A percentile compares a stretch with the other conserved stretches of the same genome.
phyloP scores from a whole-genome alignment of 352 stramenopile genomes.

The Thalassiosira mediterranea region DNA sequence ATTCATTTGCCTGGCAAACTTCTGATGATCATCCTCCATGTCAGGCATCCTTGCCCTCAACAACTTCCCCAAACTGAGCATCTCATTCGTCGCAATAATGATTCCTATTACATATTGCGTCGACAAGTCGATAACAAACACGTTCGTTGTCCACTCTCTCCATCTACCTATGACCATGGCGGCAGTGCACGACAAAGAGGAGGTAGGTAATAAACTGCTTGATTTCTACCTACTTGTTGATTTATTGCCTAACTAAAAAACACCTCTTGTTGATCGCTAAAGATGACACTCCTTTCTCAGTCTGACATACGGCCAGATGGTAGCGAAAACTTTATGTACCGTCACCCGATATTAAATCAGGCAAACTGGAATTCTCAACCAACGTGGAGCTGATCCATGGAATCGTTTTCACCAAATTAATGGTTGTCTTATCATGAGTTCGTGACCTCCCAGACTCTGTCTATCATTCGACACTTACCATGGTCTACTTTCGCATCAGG shows the following conservation, averaged over 20 bases:
- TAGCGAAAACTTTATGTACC: constrained; percentile 52
- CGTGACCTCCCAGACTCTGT: too few relatives aligned
- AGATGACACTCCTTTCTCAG: constrained; percentile 17
- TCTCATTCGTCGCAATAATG: constrained; percentile 50
- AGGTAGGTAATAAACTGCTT: constrained; percentile 22
- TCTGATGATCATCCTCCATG: too few relatives aligned
- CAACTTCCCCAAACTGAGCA: constrained; percentile 11
- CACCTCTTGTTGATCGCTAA: neutral
- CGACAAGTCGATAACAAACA: constrained; percentile 46
- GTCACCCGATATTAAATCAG: constrained; percentile 46
- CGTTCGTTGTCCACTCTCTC: constrained; percentile 51
- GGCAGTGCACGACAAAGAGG: constrained; percentile 48
- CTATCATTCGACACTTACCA: too few relatives aligned
- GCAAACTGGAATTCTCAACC: constrained; percentile 28
- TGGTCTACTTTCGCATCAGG: too few relatives aligned
- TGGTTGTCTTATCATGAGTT: too few relatives aligned
- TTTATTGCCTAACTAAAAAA: constrained; percentile 4
- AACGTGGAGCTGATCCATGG: neutral
- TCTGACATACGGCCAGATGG: constrained; percentile 20
- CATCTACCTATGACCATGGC: constrained; percentile 57
- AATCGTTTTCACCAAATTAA: too few relatives aligned
- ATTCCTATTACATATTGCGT: constrained; percentile 48
- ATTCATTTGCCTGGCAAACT: too few relatives aligned
- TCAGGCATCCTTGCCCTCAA: constrained; percentile 46
- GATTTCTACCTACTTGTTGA: neutral